Base-by-base conservation (phyloP, 148 eudicot genomes). In the Diospyros kaki region DNA sequence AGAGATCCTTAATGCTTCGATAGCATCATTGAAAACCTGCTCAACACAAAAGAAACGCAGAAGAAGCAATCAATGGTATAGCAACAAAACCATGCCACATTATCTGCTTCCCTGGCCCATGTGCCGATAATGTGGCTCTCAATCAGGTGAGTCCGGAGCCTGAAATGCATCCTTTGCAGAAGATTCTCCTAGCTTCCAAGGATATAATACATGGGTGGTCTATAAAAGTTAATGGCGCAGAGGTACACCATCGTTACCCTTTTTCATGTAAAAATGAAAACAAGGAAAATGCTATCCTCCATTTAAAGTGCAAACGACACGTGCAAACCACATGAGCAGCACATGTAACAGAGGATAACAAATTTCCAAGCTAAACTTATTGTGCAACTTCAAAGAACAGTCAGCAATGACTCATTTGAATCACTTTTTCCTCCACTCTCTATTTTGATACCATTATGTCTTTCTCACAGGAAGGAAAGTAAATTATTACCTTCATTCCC, bases 1-100 rank as follows among this genome's bases (percentile, higher is more conserved):
- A 56, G 98, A 94, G 76, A 94, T 69, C 75, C 92, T 88, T 67
- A 94, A 89, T 78, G 96, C 97, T 88, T 89, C 97, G 77, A 94
- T 81, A 51, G 92, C 97, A 80, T 94, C 97, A 70, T 84, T 77
- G 72, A 94, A 94, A 54, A 92, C 97, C 98, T 94, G 96, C 61
- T 43, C 72, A 74, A 15, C 64, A 68, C 76, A 75, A 18, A 69
- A 77, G 80, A 73, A 79, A 66, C 64, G 58, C 39, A 64, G 71
- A 73, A 45, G 60, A 7, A 81, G 42, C 28, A 58, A 63, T 67
- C 8, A 52, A 40, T 51, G 51, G 28, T 63, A 72, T 51, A 74
- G 41, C 44, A 18, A 59, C 58, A 40, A 10, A 51, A 64, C 1
- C 40, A 74, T 62, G 68, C 58, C 50, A 17, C 51, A 62, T n/a